Conservation (phyloP, 2,329 filamentous ascomycete species). For the Aureobasidium sp. region DNA sequence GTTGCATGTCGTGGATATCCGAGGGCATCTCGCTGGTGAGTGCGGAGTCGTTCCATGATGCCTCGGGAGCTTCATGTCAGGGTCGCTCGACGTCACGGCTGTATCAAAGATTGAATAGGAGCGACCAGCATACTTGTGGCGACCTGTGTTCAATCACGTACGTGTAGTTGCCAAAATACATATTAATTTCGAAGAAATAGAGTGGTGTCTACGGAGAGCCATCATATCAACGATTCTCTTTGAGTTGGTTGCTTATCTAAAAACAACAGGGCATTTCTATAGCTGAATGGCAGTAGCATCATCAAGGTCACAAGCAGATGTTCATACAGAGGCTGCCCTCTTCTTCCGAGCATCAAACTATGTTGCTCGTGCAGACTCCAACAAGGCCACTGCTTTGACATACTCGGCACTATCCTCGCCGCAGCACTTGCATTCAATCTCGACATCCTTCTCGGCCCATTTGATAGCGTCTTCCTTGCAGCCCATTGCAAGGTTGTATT, state of each 20-base stretch:
- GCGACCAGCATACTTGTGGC: not conserved
- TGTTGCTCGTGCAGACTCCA: not conserved
- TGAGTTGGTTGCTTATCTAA: not conserved
- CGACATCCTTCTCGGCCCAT: slow-evolving; percentile 19
- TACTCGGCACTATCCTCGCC: slow-evolving; percentile 10
- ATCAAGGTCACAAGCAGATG: not conserved
- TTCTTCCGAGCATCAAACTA: not conserved
- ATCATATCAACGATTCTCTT: not conserved
- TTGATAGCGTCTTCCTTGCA: slow-evolving; percentile 16
- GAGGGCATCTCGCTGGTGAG: not conserved
- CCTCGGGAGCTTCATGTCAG: slow-evolving; percentile 1
- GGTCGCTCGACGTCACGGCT: not conserved
- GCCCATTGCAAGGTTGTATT: slow-evolving; percentile 15
- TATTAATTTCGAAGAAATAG: too few species aligned
- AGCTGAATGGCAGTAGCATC: not conserved
- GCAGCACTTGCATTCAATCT: slow-evolving; percentile 22
- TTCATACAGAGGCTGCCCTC: not conserved
- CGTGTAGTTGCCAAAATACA: too few species aligned
- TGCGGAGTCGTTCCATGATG: slow-evolving; percentile 1
- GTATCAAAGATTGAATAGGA: not conserved
- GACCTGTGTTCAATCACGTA: too few species aligned
- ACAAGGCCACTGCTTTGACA: not conserved
- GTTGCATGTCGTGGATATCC: not conserved
- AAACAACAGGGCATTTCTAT: not conserved
- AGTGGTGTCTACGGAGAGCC: too few species aligned